Base-by-base conservation (phyloP, 1,284 basidiomycete species). In the Coniferiporia sulphurascens region DNA sequence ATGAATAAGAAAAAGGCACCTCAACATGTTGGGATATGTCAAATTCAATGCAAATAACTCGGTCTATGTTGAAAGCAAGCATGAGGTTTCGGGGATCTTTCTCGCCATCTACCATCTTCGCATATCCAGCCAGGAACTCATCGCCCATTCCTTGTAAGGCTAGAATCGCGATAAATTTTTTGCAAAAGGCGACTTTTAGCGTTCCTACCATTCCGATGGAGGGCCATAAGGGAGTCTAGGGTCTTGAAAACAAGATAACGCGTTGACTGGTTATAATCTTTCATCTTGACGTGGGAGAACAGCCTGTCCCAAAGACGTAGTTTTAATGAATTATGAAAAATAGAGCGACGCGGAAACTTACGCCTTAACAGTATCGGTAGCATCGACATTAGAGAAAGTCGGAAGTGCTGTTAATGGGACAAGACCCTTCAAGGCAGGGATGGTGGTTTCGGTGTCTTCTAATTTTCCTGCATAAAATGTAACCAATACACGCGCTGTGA, bases 81-180 rank as follows among this genome's bases (percentile, higher is more conserved):
- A 98, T 80, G 6, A 99, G 79, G 73, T 99, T 99, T 32, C 97
- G 81, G 22, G 97, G 97, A 71, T 99, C 97, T 70, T 99, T 99
- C 73, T 99, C 97, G 22, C 95, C 95, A 60, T 96, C 89, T 0
- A 88, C 94, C 32, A 98, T 74, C 57, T 72, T 74, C 53, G 89
- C 81, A 71, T 98, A 99, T 44, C 87, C 85, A 15, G 77, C 73
- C 32, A 98, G 65, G 70, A 99, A 91, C 13, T 80, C 80, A 43
- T 83, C 76, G 0, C 87, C 87, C 78, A 93, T 83, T 4, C 72
- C 74, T 70, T 89, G 89, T 45, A 97, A 72, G 17, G 84, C 91
- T 86, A 64, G 44, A 50, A 48, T 38, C 41, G 21, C 7, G 9
- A 54, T 56, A 34, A 58, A 65, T 77, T 58, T 58, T 2, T 41